These are phyloP conservation scores for Candida ponderosae DNA, from an alignment of 805 yeast genomes.

Conservation along the genomic window DNA sequence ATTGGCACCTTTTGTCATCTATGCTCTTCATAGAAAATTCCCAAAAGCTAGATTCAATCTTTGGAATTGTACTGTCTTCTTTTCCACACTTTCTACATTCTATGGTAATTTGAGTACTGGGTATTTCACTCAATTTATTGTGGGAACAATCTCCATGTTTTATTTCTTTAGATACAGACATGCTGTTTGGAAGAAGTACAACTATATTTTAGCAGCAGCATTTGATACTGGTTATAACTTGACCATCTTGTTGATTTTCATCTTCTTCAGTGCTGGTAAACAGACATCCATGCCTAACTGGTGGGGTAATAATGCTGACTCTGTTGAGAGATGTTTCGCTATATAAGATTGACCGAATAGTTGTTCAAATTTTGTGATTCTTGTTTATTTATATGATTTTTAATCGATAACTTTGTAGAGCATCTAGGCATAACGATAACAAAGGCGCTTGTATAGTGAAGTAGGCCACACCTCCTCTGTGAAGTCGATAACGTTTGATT, in stretches of 20 bases:
- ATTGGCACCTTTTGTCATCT: neutral
- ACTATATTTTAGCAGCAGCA: conserved; percentile 44
- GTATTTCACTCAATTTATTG: conserved; percentile 17
- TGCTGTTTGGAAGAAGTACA: conserved; percentile 45
- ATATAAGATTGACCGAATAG: too few species aligned
- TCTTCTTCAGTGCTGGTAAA: conserved; percentile 41
- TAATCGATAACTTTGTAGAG: too few species aligned
- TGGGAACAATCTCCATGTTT: conserved; percentile 37
- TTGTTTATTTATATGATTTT: too few species aligned
- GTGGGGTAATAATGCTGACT: conserved; percentile 50
- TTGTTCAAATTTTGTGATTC: too few species aligned
- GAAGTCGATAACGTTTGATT: too few species aligned
- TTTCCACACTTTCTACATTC: neutral
- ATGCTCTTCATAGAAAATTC: neutral
- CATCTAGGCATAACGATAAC: too few species aligned
- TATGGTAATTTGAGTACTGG: conserved; percentile 1
- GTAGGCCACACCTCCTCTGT: too few species aligned
- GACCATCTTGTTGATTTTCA: conserved; percentile 36
- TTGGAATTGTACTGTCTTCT: neutral
- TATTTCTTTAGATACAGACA: conserved; percentile 38
- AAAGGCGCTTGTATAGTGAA: too few species aligned
- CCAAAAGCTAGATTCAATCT: neutral
- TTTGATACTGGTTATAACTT: conserved; percentile 53
- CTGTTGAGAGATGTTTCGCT: conserved; percentile 1
- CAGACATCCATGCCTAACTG: conserved; percentile 34